A percentile compares a stretch with the other conserved stretches of the same genome.
Evolutionary conservation across 768 basidiomycete genomes (phyloP).

Genomic region (Russula virescens): DNA sequence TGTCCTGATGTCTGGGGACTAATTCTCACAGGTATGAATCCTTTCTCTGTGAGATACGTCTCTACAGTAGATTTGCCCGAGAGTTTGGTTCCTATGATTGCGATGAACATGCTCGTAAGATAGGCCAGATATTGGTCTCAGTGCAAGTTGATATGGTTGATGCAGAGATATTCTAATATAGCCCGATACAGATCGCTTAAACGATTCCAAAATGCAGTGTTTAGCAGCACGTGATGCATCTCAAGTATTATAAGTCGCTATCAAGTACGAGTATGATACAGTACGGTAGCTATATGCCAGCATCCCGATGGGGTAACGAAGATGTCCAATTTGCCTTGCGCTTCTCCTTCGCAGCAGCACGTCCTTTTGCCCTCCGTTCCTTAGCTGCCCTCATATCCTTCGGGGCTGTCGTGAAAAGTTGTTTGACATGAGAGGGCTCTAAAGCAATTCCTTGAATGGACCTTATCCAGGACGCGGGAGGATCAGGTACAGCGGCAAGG

Average conservation of each 20-base stretch:
- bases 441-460: constrained; percentile 33
- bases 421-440: constrained; percentile 76
- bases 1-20: background rate
- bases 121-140: background rate
- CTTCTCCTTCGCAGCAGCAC: constrained; percentile 41
- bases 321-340: constrained; percentile 12
- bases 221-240: too few relatives aligned
- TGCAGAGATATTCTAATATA: background rate
- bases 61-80: constrained; percentile 38
- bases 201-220: too few relatives aligned
- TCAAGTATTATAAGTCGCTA: too few relatives aligned
- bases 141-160: background rate
- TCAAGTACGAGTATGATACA: too few relatives aligned
- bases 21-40: constrained; percentile 21
- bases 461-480: constrained; percentile 64
- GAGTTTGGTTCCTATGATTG: constrained; percentile 56
- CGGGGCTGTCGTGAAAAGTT: constrained; percentile 70
- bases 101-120: constrained; percentile 52
- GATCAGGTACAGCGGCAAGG: constrained; percentile 45
- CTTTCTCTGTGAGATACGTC: constrained; percentile 23
- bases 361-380: constrained; percentile 46
- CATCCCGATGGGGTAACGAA: background rate
- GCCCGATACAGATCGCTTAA: background rate
- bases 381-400: constrained; percentile 73
- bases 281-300: background rate